These are phyloP conservation scores for Jimgerdemannia flammicorona DNA, from an alignment of 192 early-diverging fungal species.

Conservation along the genomic window DNA sequence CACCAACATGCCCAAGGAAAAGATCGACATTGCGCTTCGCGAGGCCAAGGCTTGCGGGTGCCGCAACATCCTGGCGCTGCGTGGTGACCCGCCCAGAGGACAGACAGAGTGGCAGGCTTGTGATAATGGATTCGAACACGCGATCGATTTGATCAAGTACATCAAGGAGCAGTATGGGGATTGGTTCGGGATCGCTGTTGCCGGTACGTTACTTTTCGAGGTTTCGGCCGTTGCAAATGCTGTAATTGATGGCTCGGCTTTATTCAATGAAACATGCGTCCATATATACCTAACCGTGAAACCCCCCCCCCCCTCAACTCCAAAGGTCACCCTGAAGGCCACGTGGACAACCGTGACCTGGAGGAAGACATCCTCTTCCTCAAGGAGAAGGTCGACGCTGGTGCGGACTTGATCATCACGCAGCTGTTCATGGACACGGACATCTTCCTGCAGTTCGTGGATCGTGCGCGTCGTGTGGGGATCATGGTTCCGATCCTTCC, in stretches of 20 bases:
- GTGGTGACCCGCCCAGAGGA: constrained; percentile 90
- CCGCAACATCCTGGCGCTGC: constrained; percentile 92
- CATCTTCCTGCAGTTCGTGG: constrained; percentile 76
- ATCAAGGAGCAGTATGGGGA: constrained; percentile 84
- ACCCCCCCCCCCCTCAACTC: not conserved
- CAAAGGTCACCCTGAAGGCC: constrained; percentile 90
- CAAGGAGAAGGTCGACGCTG: constrained; percentile 85
- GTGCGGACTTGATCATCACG: constrained; percentile 93
- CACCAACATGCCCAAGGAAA: constrained; percentile 92
- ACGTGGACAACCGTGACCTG: constrained; percentile 71
- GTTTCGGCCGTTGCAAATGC: constrained; percentile 59
- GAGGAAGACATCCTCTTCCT: constrained; percentile 76
- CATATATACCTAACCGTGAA: not conserved
- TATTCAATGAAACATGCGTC: not conserved
- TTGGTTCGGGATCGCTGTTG: constrained; percentile 97
- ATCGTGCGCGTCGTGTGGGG: constrained; percentile 68
- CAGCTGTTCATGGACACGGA: constrained; percentile 91
- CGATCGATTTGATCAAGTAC: constrained; percentile 86
- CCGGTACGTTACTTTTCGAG: constrained; percentile 62
- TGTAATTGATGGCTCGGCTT: constrained; percentile 33
- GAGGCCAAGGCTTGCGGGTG: constrained; percentile 84
- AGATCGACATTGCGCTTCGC: constrained; percentile 80
- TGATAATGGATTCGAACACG: constrained; percentile 77
- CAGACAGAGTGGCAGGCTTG: constrained; percentile 74
- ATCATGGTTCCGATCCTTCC: constrained; percentile 79